Evolutionary conservation across 2,329 filamentous ascomycete species (phyloP).

Genomic region (Sporothrix variecibatus): DNA sequence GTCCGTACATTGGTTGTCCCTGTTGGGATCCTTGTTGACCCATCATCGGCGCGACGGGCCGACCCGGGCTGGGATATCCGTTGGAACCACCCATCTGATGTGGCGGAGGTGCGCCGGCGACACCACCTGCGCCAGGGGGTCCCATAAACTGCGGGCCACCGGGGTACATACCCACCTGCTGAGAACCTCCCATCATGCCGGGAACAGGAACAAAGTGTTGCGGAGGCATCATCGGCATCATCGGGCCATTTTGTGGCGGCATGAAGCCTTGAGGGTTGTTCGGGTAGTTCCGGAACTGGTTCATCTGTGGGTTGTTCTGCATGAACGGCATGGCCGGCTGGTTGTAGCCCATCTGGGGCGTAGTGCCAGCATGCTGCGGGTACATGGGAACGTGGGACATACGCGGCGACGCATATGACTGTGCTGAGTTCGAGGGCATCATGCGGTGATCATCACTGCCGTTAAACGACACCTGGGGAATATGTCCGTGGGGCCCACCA

Average conservation of each 20-base stretch:
- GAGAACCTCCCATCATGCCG: slow-evolving; percentile 66
- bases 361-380: slow-evolving; percentile 66
- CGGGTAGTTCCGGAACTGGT: slow-evolving; percentile 69
- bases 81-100: slow-evolving; percentile 66
- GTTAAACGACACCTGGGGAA: slow-evolving; percentile 66
- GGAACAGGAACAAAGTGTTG: slow-evolving; percentile 72
- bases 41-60: slow-evolving; percentile 80
- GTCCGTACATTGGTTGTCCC: slow-evolving; percentile 75
- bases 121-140: slow-evolving; percentile 43
- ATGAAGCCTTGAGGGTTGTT: slow-evolving; percentile 75
- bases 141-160: slow-evolving; percentile 67
- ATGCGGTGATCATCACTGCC: slow-evolving; percentile 76
- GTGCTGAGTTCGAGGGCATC: slow-evolving; percentile 80
- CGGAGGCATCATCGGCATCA: slow-evolving; percentile 85
- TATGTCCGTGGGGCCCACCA: slow-evolving; percentile 62
- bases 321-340: slow-evolving; percentile 74
- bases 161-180: slow-evolving; percentile 82
- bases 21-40: slow-evolving; percentile 92
- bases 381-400: slow-evolving; percentile 72
- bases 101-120: slow-evolving; percentile 42
- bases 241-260: slow-evolving; percentile 67
- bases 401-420: slow-evolving; percentile 83
- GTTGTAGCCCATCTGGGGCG: slow-evolving; percentile 69
- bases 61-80: slow-evolving; percentile 86
- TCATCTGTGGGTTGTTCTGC: slow-evolving; percentile 69